Evolutionary conservation across 2,329 filamentous ascomycete genomes (phyloP), one percentile per base, ranked within the genome.

Genomic region (Fusarium chlamydosporum): DNA sequence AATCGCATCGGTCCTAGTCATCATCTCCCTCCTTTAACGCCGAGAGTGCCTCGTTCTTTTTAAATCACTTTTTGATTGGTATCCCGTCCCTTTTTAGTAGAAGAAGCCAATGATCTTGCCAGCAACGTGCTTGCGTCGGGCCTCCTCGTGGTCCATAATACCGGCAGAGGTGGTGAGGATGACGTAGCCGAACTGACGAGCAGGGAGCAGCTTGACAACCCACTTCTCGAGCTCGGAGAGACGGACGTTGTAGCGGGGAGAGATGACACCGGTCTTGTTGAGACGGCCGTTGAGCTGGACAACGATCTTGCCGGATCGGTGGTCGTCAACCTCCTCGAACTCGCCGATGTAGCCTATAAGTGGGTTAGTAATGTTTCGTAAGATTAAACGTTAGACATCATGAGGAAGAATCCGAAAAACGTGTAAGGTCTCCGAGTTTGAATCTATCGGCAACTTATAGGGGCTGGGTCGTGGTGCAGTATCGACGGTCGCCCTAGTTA

Each of bases 81-180:
- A 56, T 71, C 70, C 61, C 65, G 65, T 62, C 71, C 71, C 69
- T 29, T 77, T 51, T 79, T 96, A 97, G 89, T 97, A 98, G 89
- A 97, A 97, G 91, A 98, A 99, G 79, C 96, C 96, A 78, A 98
- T 93, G 85, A 99, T 93, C 91, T 99, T 99, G 86, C 96, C 96
- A 77, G 95, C 91, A 81, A 98, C 96, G 88, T 99, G 96, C 91
- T 98, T 98, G 84, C 96, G 89, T 82, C 96, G 89, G 76, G 96
- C 96, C 91, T 99, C 96, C 89, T 99, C 96, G 88, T 99, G 96
- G 88, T 99, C 96, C 95, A 99, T 98, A 85, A 99, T 99, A 84
- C 96, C 96, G 73, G 96, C 94, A 67, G 94, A 97, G 85, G 96
- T 99, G 84, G 96, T 99, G 79, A 99, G 92, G 85, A 99, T 94